phyloP scores from a whole-genome alignment of 345 rosid species.

The Moricandia moricandioides region DNA sequence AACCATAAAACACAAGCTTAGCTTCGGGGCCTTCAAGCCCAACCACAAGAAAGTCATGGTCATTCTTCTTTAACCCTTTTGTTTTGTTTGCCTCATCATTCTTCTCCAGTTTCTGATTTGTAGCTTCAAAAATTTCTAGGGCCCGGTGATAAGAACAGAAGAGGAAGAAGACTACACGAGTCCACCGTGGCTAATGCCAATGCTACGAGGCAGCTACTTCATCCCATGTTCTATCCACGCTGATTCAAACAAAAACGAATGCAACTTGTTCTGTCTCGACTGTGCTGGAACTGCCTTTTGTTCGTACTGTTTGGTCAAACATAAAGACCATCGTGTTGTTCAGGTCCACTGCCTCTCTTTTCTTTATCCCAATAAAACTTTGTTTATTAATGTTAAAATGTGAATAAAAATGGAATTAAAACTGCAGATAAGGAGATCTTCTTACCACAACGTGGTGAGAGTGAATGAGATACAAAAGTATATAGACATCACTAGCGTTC shows the following conservation, averaged over 20 bases:
- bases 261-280: constrained; percentile 83
- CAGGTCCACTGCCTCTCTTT: constrained; percentile 40
- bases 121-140: constrained; percentile 5
- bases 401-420: background rate
- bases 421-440: constrained; percentile 82
- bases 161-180: constrained; percentile 36
- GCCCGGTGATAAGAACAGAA: constrained; percentile 46
- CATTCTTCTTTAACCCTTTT: background rate
- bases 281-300: constrained; percentile 74
- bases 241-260: constrained; percentile 74
- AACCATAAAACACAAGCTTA: constrained; percentile 14
- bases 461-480: constrained; percentile 84
- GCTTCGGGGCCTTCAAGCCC: constrained; percentile 39
- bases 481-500: constrained; percentile 79
- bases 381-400: background rate
- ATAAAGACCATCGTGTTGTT: constrained; percentile 68
- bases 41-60: constrained; percentile 50
- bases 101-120: constrained; percentile 7
- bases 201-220: constrained; percentile 71
- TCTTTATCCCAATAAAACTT: background rate
- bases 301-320: constrained; percentile 66
- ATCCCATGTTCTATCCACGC: constrained; percentile 62
- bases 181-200: constrained; percentile 73
- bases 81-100: background rate
- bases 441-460: constrained; percentile 91